phyloP scores from a whole-genome alignment of 306 rosid genomes.

The Heteromeles arbutifolia region DNA sequence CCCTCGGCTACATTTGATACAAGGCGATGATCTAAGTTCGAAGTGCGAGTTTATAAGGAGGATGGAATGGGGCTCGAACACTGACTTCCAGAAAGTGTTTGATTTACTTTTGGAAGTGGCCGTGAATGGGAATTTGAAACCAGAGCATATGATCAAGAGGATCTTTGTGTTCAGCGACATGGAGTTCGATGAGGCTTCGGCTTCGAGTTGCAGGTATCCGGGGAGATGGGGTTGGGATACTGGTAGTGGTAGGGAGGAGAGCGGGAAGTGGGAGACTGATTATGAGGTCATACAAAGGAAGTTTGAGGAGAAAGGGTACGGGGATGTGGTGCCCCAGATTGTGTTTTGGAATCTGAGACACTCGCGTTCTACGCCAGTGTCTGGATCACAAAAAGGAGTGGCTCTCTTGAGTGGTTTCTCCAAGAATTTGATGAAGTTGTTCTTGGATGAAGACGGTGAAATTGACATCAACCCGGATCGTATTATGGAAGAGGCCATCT shows the following conservation, averaged over 20 bases:
- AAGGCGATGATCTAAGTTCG: too few relatives aligned
- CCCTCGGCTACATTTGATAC: conserved; percentile 22
- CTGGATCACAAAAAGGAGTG: conserved; percentile 40
- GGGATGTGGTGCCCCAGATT: conserved; percentile 18
- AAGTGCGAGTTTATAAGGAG: too few relatives aligned
- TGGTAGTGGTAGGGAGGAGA: too few relatives aligned
- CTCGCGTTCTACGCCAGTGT: conserved; percentile 49
- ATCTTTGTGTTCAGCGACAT: conserved; percentile 16
- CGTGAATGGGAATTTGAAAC: conserved; percentile 19
- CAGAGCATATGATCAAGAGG: not conserved
- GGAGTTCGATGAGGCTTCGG: conserved; percentile 34
- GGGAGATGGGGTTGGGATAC: too few relatives aligned
- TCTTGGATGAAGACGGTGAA: conserved; percentile 35
- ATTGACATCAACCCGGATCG: conserved; percentile 10
- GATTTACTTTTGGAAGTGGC: conserved; percentile 31
- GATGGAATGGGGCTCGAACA: not conserved
- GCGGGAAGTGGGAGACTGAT: conserved; percentile 37
- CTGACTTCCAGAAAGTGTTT: conserved; percentile 35
- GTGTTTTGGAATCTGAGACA: conserved; percentile 66
- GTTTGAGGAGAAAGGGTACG: not conserved
- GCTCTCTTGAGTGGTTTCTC: conserved; percentile 65
- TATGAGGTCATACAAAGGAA: conserved; percentile 49
- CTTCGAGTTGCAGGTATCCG: too few relatives aligned
- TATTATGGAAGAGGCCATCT: conserved; percentile 43
- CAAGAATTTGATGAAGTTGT: conserved; percentile 51